Conservation (phyloP, 2,329 filamentous ascomycete genomes). For the Epichloe amarillans region DNA sequence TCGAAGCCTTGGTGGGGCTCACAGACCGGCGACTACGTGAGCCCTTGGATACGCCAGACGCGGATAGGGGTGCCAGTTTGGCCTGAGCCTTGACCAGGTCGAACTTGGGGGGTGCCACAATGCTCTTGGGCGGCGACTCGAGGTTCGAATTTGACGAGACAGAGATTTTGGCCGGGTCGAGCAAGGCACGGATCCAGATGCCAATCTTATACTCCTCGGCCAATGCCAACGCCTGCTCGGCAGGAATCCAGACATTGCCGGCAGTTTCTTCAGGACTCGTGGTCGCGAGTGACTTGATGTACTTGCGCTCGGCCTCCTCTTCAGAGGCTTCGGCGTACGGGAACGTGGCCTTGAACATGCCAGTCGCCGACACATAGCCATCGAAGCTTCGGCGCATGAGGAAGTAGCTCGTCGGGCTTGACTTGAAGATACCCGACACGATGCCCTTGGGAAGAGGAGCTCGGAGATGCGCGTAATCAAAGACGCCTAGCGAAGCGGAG, state of each 20-base stretch:
- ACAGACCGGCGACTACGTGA: conserved; percentile 41
- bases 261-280: conserved; percentile 88
- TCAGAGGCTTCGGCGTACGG: conserved; percentile 61
- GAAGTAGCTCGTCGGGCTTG: conserved; percentile 85
- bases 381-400: conserved; percentile 84
- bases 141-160: conserved; percentile 42
- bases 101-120: conserved; percentile 76
- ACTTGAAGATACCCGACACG: conserved; percentile 83
- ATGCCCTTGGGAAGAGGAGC: conserved; percentile 87
- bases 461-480: conserved; percentile 92
- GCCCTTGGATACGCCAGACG: conserved; percentile 29
- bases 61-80: conserved; percentile 35
- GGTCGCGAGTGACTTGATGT: conserved; percentile 69
- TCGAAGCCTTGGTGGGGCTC: conserved; percentile 40
- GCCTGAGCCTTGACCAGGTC: conserved; percentile 36
- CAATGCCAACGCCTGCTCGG: conserved; percentile 64
- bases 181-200: conserved; percentile 81
- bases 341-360: conserved; percentile 87
- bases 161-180: conserved; percentile 72
- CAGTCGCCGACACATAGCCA: conserved; percentile 72
- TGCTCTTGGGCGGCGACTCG: conserved; percentile 60
- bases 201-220: conserved; percentile 78
- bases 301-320: conserved; percentile 64
- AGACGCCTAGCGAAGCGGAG: conserved; percentile 61
- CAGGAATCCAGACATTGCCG: conserved; percentile 92